These are phyloP conservation scores for Parasarocladium wereldwijsianum DNA, from an alignment of 2,329 filamentous ascomycete species.

Conservation along the genomic window DNA sequence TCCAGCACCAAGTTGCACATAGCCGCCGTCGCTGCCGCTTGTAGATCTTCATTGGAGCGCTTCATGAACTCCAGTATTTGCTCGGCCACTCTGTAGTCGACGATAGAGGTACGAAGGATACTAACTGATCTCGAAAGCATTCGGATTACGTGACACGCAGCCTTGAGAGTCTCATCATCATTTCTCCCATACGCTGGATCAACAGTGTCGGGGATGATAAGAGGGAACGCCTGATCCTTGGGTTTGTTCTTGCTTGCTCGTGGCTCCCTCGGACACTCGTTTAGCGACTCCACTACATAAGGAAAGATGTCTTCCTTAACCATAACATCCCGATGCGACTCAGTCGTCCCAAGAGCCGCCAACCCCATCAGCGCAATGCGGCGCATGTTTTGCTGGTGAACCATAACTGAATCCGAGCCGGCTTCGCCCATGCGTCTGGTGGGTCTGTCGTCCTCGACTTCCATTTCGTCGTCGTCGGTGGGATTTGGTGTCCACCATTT, in stretches of 20 bases:
- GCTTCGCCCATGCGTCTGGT: conserved; percentile 38
- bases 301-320: conserved; percentile 69
- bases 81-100: conserved; percentile 69
- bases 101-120: conserved; percentile 69
- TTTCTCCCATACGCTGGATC: conserved; percentile 52
- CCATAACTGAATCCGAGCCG: conserved; percentile 45
- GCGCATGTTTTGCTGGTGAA: conserved; percentile 60
- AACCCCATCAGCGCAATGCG: conserved; percentile 66
- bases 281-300: conserved; percentile 71
- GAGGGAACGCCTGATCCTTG: conserved; percentile 16
- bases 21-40: conserved; percentile 71
- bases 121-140: conserved; percentile 75
- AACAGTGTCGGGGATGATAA: conserved; percentile 8
- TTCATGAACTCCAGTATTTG: conserved; percentile 64
- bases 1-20: conserved; percentile 78
- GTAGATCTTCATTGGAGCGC: conserved; percentile 62
- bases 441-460: conserved; percentile 17
- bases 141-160: conserved; percentile 69
- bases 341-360: conserved; percentile 69
- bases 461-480: conserved; percentile 19
- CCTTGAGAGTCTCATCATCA: conserved; percentile 61
- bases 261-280: conserved; percentile 37
- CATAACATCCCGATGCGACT: conserved; percentile 69
- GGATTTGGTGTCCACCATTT: conserved; percentile 23
- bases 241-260: conserved; percentile 25